Percentiles rank a stretch among this genome's conserved stretches.
phyloP scores from a whole-genome alignment of 495 filamentous ascomycete species.

The Xylona heveae region DNA sequence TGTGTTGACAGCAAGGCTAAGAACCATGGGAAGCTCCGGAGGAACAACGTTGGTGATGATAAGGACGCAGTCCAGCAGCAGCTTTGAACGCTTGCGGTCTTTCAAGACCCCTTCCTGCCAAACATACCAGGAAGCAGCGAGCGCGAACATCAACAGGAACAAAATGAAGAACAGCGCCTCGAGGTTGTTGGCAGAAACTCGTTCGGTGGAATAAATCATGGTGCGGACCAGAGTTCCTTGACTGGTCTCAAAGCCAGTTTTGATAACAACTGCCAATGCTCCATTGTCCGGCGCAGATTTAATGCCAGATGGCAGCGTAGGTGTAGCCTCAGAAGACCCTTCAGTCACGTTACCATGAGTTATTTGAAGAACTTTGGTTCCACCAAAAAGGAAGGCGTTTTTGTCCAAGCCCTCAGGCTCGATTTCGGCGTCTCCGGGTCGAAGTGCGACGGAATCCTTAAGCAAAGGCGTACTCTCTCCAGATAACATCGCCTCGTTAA shows the following conservation, averaged over 20 bases:
- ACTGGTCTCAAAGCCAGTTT: constrained; percentile 97
- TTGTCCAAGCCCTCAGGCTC: constrained; percentile 89
- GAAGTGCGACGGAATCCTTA: constrained; percentile 88
- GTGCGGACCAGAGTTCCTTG: constrained; percentile 94
- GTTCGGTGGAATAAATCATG: constrained; percentile 99
- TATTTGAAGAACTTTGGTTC: constrained; percentile 92
- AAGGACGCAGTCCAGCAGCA: constrained; percentile 89
- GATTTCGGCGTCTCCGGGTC: constrained; percentile 62
- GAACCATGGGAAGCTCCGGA: constrained; percentile 93
- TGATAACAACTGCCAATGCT: constrained; percentile 81
- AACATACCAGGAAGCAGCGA: constrained; percentile 99
- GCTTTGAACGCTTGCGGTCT: constrained; percentile 91
- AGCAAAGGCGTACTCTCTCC: constrained; percentile 92
- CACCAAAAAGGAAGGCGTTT: constrained; percentile 86
- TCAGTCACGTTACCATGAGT: constrained; percentile 56
- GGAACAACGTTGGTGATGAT: constrained; percentile 96
- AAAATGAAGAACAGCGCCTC: constrained; percentile 93
- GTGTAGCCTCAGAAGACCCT: constrained; percentile 38
- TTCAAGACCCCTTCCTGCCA: constrained; percentile 87
- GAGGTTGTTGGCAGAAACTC: constrained; percentile 89
- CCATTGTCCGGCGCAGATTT: constrained; percentile 69
- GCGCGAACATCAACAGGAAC: constrained; percentile 86
- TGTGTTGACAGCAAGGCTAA: constrained; percentile 96
- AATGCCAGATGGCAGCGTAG: constrained; percentile 48
- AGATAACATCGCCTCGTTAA: constrained; percentile 98